Base-by-base conservation (phyloP, 202 grass and related monocot species). In the Schoenoplectus triqueter region DNA sequence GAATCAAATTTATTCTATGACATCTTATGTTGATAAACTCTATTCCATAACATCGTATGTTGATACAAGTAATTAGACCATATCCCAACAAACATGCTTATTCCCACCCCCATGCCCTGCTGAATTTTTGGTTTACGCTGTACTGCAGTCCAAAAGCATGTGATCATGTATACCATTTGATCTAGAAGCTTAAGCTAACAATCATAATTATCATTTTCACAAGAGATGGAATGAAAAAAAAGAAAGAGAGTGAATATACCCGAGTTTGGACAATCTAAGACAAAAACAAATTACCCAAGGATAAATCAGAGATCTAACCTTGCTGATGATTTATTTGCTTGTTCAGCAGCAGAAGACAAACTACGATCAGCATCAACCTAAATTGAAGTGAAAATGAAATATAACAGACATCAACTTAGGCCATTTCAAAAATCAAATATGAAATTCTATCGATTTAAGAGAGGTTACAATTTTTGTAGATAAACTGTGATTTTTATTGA, bases 351-450 rank as follows among this genome's bases (percentile, higher is more conserved):
- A 87, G 94, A 88, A 67, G 91, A 84, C 82, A 90, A 54, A 41
- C 64, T 48, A 63, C 75, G 60, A 39, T 66, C 91, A 92, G 73
- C 80, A 87, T 95, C 89, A 80, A 84, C 86, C 90, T 94, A 92
- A 59, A 85, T 48, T 60, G 78, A 73, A 84, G 86, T 67, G 22
- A 86, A 64, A 87, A 89, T 45, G 14, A 61, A 79, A 62, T 61
- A 42, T 17, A 61, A 79, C 55, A 20, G 15, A 10, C 3, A 62
- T 79, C 0, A 19, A 45, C 39, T 17, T 62, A 18, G 19, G 7
- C 75, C 56, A 61, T 79, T 56, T 56, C n/a, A 77, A 22, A 21
- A 76, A 55, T 54, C 21, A 77, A 77, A 77, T 56, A 57, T 56
- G 51, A 57, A 40, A 7, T 40, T 77, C 1, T 77, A 40, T 77